Base-by-base conservation (phyloP, 2,329 filamentous ascomycete species). In the Escovopsis sp. region DNA sequence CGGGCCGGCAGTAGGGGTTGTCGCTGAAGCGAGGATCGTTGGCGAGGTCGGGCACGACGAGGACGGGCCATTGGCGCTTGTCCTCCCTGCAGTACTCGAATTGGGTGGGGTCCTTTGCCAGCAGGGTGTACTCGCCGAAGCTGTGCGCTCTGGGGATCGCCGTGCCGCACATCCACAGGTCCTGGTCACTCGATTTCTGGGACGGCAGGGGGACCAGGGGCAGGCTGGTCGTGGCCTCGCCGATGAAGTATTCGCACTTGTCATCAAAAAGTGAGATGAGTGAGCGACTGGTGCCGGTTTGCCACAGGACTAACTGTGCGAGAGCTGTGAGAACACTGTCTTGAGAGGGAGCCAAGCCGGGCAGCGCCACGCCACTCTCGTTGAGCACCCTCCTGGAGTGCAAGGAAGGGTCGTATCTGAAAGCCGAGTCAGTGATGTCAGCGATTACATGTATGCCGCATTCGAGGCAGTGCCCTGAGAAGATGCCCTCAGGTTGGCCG, bases 191-290 rank as follows among this genome's bases (percentile, higher is more conserved):
- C 32, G 37, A 34, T 33, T 34, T 38, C 34, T 45, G 42, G 15
- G 43, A 30, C 9, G 46, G 36, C 6, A 36, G 33, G 5, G 46
- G 44, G 12, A 36, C 28, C 10, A 69, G 48, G 1, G 59, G 60
- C 12, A 64, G 50, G 3, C 55, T 55, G 4, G 55, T 57, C 3
- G 66, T 67, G 6, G 66, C 65, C 46, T 72, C 68, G 39, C 67
- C 66, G 18, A 72, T 53, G 26, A 71, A 53, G 42, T 70, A 60
- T 46, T 73, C 67, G 41, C 60, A 51, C 9, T 57, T 55, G 5
- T 55, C 55, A 50, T 69, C 68, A 45, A 72, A 70, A 18, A 72
- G 56, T 3, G 68, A 71, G 38, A 73, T 59, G 18, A 70, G 46
- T 19, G 58, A 57, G 36, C 67, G 61, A 18, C 59, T 51, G 6